Percentiles rank a stretch among this genome's conserved stretches.
phyloP scores from a whole-genome alignment of 1,284 basidiomycete species.

The Phellopilus nigrolimitatus region DNA sequence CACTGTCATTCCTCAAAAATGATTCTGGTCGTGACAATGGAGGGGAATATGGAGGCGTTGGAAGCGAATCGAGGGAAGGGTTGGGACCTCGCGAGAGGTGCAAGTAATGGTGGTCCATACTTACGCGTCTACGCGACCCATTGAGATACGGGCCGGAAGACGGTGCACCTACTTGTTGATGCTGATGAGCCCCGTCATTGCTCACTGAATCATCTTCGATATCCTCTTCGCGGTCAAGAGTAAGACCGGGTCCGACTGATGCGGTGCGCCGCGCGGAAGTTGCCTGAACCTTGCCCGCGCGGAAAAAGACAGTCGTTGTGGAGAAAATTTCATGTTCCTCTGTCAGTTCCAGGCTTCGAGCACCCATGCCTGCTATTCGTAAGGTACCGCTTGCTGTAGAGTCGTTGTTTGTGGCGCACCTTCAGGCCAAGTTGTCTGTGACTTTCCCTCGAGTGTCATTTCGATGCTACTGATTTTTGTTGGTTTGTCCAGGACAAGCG shows the following conservation, averaged over 20 bases:
- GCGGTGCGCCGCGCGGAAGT: constrained; percentile 47
- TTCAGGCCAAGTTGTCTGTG: constrained; percentile 74
- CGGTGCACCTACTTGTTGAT: constrained; percentile 8
- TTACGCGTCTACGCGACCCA: constrained; percentile 12
- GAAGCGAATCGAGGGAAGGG: constrained; percentile 7
- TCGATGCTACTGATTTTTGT: constrained; percentile 85
- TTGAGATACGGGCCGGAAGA: constrained; percentile 18
- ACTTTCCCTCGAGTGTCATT: constrained; percentile 72
- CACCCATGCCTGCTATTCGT: constrained; percentile 60
- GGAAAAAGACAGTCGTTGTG: constrained; percentile 72
- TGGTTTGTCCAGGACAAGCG: constrained; percentile 75
- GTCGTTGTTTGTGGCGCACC: constrained; percentile 43
- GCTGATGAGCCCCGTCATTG: constrained; percentile 10
- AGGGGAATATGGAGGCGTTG: constrained; percentile 20
- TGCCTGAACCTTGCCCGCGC: constrained; percentile 37
- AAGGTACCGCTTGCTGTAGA: not conserved
- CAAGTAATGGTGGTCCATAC: constrained; percentile 17
- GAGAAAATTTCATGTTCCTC: constrained; percentile 81
- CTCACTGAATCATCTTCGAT: constrained; percentile 27
- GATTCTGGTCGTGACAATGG: constrained; percentile 8
- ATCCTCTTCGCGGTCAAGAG: constrained; percentile 37
- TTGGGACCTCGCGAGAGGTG: not conserved
- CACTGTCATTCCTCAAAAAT: not conserved
- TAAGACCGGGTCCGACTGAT: constrained; percentile 76
- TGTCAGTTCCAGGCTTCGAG: constrained; percentile 71